phyloP scores from a whole-genome alignment of 495 filamentous ascomycete genomes.

The Xylaria castorea region DNA sequence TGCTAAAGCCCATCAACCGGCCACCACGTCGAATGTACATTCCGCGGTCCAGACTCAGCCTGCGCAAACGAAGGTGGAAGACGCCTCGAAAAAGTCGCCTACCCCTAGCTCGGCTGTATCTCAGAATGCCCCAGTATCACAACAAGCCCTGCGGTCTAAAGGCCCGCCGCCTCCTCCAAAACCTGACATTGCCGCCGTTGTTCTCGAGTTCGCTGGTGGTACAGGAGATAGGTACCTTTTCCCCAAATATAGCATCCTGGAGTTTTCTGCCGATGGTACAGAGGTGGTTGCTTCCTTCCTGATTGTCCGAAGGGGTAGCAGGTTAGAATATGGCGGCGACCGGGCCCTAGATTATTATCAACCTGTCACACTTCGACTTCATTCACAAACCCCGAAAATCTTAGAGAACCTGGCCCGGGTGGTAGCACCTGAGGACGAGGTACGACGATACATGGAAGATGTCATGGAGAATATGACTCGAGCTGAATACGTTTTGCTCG shows the following conservation, averaged over 20 bases:
- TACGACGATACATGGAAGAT: constrained; percentile 81
- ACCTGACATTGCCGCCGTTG: constrained; percentile 71
- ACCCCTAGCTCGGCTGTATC: constrained; percentile 36
- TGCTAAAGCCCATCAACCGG: constrained; percentile 26
- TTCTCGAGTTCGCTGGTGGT: constrained; percentile 83
- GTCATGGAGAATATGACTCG: constrained; percentile 78
- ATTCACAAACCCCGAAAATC: constrained; percentile 64
- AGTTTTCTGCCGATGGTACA: constrained; percentile 57
- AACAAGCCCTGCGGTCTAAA: constrained; percentile 57
- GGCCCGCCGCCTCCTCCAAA: constrained; percentile 61
- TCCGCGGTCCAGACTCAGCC: constrained; percentile 31
- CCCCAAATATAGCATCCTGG: constrained; percentile 84
- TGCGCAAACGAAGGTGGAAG: constrained; percentile 36
- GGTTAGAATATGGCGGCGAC: constrained; percentile 58
- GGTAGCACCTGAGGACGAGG: constrained; percentile 81
- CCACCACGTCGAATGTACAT: constrained; percentile 29
- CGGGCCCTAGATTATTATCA: constrained; percentile 81
- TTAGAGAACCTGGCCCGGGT: constrained; percentile 77
- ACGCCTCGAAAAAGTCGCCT: constrained; percentile 34
- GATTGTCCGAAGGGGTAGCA: constrained; percentile 65
- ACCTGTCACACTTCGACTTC: constrained; percentile 82
- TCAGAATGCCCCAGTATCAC: constrained; percentile 41
- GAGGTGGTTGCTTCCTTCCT: constrained; percentile 70
- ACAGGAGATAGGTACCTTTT: constrained; percentile 89
- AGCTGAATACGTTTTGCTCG: constrained; percentile 71